Percentiles rank a stretch among this genome's conserved stretches.
These are phyloP conservation scores for Luffa acutangula DNA, from an alignment of 306 rosid species.

Conservation along the genomic window DNA sequence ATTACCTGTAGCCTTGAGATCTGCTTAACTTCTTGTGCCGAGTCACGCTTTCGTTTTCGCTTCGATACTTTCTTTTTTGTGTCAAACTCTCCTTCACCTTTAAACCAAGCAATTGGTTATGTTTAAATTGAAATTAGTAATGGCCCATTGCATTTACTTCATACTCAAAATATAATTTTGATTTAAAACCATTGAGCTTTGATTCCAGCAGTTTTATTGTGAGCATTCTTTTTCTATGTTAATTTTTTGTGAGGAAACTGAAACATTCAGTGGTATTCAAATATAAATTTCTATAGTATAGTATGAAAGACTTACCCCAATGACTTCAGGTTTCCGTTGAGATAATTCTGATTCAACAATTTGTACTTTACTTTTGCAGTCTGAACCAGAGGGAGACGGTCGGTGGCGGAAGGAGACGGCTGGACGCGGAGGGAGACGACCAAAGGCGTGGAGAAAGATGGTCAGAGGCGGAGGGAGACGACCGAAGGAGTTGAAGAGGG, in stretches of 20 bases:
- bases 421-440: too few relatives aligned
- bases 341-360: constrained; percentile 62
- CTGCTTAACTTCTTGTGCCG: constrained; percentile 37
- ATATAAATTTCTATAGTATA: not conserved
- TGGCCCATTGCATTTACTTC: not conserved
- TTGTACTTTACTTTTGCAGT: constrained; percentile 60
- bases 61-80: constrained; percentile 39
- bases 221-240: not conserved
- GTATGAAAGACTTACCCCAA: constrained; percentile 44
- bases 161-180: not conserved
- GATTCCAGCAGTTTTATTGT: not conserved
- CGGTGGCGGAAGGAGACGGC: too few relatives aligned
- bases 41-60: constrained; percentile 50
- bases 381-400: constrained; percentile 71
- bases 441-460: too few relatives aligned
- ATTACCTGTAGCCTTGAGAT: constrained; percentile 57
- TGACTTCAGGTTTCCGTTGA: constrained; percentile 53
- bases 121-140: not conserved
- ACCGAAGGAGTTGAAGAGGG: too few relatives aligned
- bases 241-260: not conserved
- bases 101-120: constrained; percentile 1
- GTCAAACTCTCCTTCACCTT: constrained; percentile 60
- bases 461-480: too few relatives aligned
- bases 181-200: not conserved
- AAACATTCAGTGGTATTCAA: not conserved